Evolutionary conservation across 805 yeast genomes (phyloP).

Genomic region (Blastobotrys chiropterorum): DNA sequence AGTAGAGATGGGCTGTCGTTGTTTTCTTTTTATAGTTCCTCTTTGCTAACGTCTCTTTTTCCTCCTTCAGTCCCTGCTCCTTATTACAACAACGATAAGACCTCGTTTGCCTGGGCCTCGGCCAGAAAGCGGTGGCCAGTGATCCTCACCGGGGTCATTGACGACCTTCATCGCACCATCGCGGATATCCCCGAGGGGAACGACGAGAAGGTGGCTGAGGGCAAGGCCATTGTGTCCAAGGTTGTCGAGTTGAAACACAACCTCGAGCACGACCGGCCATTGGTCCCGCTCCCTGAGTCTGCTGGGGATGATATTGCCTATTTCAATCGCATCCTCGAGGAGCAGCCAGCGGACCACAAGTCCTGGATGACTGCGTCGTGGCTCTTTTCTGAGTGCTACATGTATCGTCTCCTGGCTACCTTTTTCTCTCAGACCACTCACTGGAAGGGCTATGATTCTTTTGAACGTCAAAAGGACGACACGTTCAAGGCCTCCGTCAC

Average conservation of each 20-base stretch:
- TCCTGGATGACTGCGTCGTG: conserved; percentile 88
- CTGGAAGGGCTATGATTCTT: conserved; percentile 66
- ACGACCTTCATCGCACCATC: conserved; percentile 46
- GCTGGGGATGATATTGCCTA: conserved; percentile 39
- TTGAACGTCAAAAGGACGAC: conserved; percentile 58
- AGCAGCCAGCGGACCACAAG: conserved; percentile 26
- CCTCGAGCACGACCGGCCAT: conserved; percentile 32
- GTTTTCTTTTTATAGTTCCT: not conserved
- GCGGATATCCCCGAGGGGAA: conserved; percentile 18
- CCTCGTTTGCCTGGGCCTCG: conserved; percentile 79
- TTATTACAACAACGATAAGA: conserved; percentile 60
- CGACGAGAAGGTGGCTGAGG: conserved; percentile 37
- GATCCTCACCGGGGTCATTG: conserved; percentile 60
- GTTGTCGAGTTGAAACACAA: conserved; percentile 39
- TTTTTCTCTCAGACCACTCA: conserved; percentile 27
- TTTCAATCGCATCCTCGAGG: conserved; percentile 52
- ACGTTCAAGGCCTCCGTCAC: conserved; percentile 68
- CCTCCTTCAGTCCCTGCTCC: conserved; percentile 18
- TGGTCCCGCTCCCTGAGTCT: conserved; percentile 37
- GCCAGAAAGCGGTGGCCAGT: conserved; percentile 83
- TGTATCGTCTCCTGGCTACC: conserved; percentile 51
- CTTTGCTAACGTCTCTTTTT: not conserved
- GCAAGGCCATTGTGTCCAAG: conserved; percentile 37
- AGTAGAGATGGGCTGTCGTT: not conserved
- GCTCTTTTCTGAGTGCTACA: conserved; percentile 79